Base-by-base conservation (phyloP, 257 asterid genomes). In the Ilex aquifolium region DNA sequence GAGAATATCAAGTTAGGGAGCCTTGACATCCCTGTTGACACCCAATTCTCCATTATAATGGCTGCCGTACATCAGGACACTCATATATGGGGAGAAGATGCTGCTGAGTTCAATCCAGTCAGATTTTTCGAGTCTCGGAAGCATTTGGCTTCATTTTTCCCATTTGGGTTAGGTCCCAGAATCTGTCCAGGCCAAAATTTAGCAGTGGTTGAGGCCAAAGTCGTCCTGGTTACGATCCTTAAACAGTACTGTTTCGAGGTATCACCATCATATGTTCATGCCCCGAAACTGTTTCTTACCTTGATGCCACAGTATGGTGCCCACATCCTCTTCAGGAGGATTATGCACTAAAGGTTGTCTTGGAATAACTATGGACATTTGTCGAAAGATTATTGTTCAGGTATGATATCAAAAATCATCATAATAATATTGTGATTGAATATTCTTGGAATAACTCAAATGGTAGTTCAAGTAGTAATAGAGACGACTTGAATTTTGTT, bases 161-260 rank as follows among this genome's bases (percentile, higher is more conserved):
- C 96, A 0, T 88, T 88, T 29, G 86, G 93, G 0, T 71, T 80
- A 58, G 95, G 95, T 32, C 82, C 79, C 2, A 75, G 90, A 69
- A 65, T 74, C 13, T 87, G 95, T n/a, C 85, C 82, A 10, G 95
- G 95, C 17, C 93, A 85, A 80, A 87, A 80, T 65, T 64, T 87
- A 13, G 90, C 93, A 48, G 13, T 82, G 44, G 79, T 79, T n/a
- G 90, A 87, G 69, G 82, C 86, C 27, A 87, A 85, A 57, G 53
- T 79, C 62, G 80, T 77, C 30, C 72, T 87, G 44, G 82, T 88
- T 2, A 74, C 72, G 78, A 73, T 87, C 44, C 76, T 85, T 32
- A 72, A 60, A 59, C 78, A 42, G 14, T 87, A 77, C 56, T 72
- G 82, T 16, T 79, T 85, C 40, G 77, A 15, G 60, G 56, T 82